Evolutionary conservation across 305 asterid species (phyloP), one percentile per base, ranked within the genome.

Genomic region (Caryopteris hybrid): DNA sequence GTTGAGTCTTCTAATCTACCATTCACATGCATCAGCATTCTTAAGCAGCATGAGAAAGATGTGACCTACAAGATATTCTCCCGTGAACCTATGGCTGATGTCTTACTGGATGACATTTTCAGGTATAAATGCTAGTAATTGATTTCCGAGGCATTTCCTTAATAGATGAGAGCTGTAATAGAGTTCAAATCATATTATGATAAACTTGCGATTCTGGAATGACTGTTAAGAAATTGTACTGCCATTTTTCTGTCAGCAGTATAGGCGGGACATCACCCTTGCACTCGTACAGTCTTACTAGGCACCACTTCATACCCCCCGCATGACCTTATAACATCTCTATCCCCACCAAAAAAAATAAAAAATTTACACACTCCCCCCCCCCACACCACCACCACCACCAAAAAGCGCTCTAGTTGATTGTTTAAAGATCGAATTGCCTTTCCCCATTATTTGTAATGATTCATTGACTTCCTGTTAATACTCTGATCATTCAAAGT

Each of bases 21-120:
- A 21, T 93, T 93, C 84, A 83, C 99, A 16, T 72, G 96, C 86
- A 93, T 93, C 69, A 81, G 91, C 41, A 54, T 87, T 73, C 88
- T 88, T 56, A 84, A 85, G 86, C 62, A 79, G 67, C 88, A 88
- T 27, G 89, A 85, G 79, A 81, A 80, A 38, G 97, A 93, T 73
- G 71, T 70, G 78, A 82, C 93, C 34, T 93, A 85, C 86, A 93
- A 93, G 86, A 66, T 93, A 39, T 93, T 93, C 86, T 91, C 99
- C 6, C 97, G 96, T 38, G 53, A 80, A 67, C 80, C 76, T 43
- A 69, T 91, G 88, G 39, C 81, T 9, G 96, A 94, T 74, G 85
- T 73, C 51, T 77, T 89, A n/a, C 81, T 94, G 76, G 96, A 87
- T 59, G 67, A 76, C 23, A 76, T 91, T 64, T 94, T 91, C 84